A percentile compares a stretch with the other conserved stretches of the same genome.
These are phyloP conservation scores for Aspergillus sojae DNA, from an alignment of 2,329 filamentous ascomycete species.

Conservation along the genomic window DNA sequence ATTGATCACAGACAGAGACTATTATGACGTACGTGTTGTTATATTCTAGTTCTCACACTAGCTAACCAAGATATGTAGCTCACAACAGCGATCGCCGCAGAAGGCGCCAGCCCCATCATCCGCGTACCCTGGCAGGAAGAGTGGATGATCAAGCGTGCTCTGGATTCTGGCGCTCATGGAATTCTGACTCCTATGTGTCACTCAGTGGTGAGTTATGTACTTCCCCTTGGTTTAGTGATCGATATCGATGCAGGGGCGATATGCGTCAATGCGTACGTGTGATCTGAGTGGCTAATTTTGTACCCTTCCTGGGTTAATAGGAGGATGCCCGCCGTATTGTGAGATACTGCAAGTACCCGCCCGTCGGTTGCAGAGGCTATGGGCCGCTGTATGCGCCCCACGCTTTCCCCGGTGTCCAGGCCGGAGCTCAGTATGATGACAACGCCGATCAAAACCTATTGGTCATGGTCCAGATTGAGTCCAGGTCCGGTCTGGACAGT, in stretches of 20 bases:
- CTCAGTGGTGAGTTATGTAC: conserved; percentile 23
- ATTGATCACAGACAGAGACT: conserved; percentile 41
- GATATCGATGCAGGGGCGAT: too few species aligned
- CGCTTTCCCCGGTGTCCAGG: conserved; percentile 29
- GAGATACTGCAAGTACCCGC: conserved; percentile 35
- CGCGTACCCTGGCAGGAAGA: conserved; percentile 39
- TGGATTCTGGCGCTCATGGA: conserved; percentile 42
- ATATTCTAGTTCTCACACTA: neutral
- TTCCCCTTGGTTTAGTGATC: too few species aligned
- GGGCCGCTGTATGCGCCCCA: conserved; percentile 41
- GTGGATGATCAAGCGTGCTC: conserved; percentile 45
- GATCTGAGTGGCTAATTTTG: neutral
- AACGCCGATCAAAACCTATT: conserved; percentile 35
- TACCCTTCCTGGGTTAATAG: conserved; percentile 14
- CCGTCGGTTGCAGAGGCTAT: conserved; percentile 34
- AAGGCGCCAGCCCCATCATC: conserved; percentile 38
- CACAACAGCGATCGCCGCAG: conserved; percentile 36
- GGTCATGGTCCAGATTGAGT: conserved; percentile 48
- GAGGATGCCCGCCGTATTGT: conserved; percentile 34
- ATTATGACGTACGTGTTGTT: conserved; percentile 34
- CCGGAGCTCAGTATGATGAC: conserved; percentile 35
- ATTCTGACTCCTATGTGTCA: conserved; percentile 42
- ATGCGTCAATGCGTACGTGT: too few species aligned
- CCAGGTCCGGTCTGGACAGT: conserved; percentile 42
- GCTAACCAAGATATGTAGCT: neutral